These are phyloP conservation scores for Saposhnikovia divaricata DNA, from an alignment of 129 eudicot species.

Conservation along the genomic window DNA sequence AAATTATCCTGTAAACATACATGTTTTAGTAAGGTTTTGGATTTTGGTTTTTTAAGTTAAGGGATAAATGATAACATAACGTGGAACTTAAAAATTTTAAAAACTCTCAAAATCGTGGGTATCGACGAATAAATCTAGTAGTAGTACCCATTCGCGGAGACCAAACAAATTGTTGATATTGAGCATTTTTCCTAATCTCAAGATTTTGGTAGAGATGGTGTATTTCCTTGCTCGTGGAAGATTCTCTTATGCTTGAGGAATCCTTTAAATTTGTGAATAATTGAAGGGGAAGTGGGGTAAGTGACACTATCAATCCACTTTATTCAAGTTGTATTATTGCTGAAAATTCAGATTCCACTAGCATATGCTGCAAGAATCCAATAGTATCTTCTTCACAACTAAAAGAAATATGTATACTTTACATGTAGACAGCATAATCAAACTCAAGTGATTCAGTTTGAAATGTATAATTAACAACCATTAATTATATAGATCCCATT, in stretches of 20 bases:
- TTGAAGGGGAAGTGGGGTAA: not conserved
- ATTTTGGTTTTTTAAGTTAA: no score
- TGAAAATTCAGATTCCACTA: not conserved
- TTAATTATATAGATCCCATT: slow-evolving; percentile 1
- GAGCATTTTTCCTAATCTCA: not conserved
- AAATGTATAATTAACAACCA: not conserved
- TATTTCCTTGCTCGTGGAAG: not conserved
- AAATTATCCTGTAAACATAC: no score
- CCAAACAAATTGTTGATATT: no score
- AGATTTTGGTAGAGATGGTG: not conserved
- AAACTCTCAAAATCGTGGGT: not conserved
- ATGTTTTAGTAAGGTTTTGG: no score
- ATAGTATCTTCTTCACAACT: not conserved
- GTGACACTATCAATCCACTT: not conserved
- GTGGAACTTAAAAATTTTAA: no score
- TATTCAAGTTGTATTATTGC: not conserved
- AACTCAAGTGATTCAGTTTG: not conserved
- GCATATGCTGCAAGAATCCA: not conserved
- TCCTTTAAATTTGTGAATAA: not conserved
- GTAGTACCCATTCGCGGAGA: no score
- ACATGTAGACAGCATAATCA: not conserved
- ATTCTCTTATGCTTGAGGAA: not conserved
- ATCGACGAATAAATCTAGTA: not conserved
- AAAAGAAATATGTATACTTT: not conserved
- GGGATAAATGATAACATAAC: no score